Conservation (phyloP, 1,284 basidiomycete species). For the Malassezia globosa region DNA sequence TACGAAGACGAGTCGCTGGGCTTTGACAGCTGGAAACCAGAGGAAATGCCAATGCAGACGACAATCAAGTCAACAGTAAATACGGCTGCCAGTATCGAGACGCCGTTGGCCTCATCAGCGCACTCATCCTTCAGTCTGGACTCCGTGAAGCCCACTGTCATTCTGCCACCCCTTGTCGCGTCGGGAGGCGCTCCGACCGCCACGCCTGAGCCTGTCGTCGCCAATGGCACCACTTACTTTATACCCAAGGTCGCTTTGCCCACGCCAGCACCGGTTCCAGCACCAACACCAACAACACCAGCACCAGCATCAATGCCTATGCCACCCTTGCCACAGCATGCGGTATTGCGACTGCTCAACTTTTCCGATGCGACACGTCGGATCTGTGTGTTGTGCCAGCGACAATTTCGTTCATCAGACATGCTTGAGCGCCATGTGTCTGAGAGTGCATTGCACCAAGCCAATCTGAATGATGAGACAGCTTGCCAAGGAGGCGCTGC, state of each 20-base stretch:
- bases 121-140: no score
- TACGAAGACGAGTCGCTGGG: slow-evolving; percentile 16
- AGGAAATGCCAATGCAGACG: not conserved
- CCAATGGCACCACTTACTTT: slow-evolving; percentile 12
- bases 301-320: not conserved
- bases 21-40: slow-evolving; percentile 10
- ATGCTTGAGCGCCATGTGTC: slow-evolving; percentile 11
- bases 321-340: slow-evolving; percentile 1
- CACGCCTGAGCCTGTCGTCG: not conserved
- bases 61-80: slow-evolving; percentile 5
- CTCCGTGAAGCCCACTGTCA: not conserved
- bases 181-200: no score
- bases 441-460: slow-evolving; percentile 11
- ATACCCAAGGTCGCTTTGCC: not conserved
- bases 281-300: not conserved
- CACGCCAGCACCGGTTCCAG: not conserved
- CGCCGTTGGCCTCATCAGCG: not conserved
- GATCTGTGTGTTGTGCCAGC: slow-evolving; percentile 16
- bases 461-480: slow-evolving; percentile 12
- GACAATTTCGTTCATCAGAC: slow-evolving; percentile 8
- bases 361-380: slow-evolving; percentile 9
- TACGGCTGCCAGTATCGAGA: not conserved
- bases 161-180: not conserved
- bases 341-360: slow-evolving; percentile 10
- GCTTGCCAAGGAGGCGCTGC: slow-evolving; percentile 12